Evolutionary conservation across 495 filamentous ascomycete species (phyloP), one percentile per base, ranked within the genome.

Genomic region (Elaphomyces granulatus): DNA sequence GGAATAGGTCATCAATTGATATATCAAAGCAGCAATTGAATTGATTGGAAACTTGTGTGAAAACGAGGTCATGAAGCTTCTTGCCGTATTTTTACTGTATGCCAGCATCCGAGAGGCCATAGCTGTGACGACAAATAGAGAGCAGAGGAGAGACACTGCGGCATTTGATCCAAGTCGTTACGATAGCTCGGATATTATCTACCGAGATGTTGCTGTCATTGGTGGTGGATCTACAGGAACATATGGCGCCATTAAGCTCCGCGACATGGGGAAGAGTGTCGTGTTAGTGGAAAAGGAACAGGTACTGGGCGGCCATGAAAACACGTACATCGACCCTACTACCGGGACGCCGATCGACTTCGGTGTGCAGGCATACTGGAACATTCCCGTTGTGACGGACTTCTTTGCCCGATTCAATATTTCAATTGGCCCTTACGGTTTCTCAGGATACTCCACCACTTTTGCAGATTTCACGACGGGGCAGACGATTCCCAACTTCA

Each of bases 181-280:
- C n/a, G n/a, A n/a, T n/a, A n/a, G n/a, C n/a, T n/a, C n/a, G n/a
- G n/a, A n/a, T n/a, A 20, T 61, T 9, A 30, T 37, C 18, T 8
- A 42, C 16, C 46, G 49, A 3, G 64, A 71, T 43, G 56, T 72
- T 12, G 54, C 46, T 30, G 60, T 72, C 37, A 56, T 71, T 18
- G 70, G 67, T 6, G 68, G 70, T 21, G 70, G 70, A 9, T 47
- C 66, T 0, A 44, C 58, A 8, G 70, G 68, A 9, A 70, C 63
- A 1, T 69, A 68, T 43, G 55, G 66, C 12, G 66, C 70, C 2
- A 54, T 71, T 12, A 46, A 53, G 10, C 54, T 74, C 2, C 55
- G 54, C 16, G 55, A 70, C 30, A 20, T 46, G 34, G 54, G 55
- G n/a, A 55, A 64, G 21, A 59, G 48, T n/a, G 48, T 70, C 15